Conservation (phyloP, 2,329 filamentous ascomycete genomes). For the Scytalidium lignicola region DNA sequence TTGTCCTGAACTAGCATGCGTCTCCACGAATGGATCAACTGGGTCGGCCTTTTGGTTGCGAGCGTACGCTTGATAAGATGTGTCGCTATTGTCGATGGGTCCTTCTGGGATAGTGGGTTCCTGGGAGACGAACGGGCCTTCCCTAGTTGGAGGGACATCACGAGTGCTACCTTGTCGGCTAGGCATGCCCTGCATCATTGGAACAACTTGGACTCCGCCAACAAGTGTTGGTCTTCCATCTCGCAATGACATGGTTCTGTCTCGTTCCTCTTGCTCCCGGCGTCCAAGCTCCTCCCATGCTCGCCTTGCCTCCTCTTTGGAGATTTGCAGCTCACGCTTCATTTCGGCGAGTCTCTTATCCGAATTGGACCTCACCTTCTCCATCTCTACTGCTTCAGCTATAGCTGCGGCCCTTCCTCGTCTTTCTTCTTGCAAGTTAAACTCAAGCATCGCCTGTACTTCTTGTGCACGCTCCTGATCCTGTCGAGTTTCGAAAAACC, state of each 20-base stretch:
- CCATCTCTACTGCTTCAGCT: slow-evolving; percentile 58
- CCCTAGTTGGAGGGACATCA: slow-evolving; percentile 38
- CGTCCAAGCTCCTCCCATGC: slow-evolving; percentile 97
- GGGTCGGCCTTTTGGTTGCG: slow-evolving; percentile 45
- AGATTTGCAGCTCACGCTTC: slow-evolving; percentile 88
- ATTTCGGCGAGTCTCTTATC: slow-evolving; percentile 83
- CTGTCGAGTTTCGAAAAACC: slow-evolving; percentile 92
- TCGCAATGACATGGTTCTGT: slow-evolving; percentile 78
- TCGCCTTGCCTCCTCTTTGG: slow-evolving; percentile 89
- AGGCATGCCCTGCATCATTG: slow-evolving; percentile 71
- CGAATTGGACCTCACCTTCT: slow-evolving; percentile 62
- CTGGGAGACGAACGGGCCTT: slow-evolving; percentile 32
- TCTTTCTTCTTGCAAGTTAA: slow-evolving; percentile 68
- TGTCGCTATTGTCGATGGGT: slow-evolving; percentile 17
- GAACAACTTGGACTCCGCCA: slow-evolving; percentile 90
- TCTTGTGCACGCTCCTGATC: slow-evolving; percentile 85
- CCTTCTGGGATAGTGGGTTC: slow-evolving; percentile 13
- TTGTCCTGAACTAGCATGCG: slow-evolving; percentile 19
- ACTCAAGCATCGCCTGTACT: slow-evolving; percentile 73
- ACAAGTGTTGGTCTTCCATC: slow-evolving; percentile 85
- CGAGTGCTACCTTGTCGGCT: slow-evolving; percentile 44
- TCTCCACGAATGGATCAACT: slow-evolving; percentile 58
- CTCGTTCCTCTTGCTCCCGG: slow-evolving; percentile 87
- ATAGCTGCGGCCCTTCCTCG: slow-evolving; percentile 63
- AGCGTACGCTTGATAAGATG: slow-evolving; percentile 22